These are phyloP conservation scores for Papiliotrema terrestris DNA, from an alignment of 1,284 basidiomycete species.

Conservation along the genomic window DNA sequence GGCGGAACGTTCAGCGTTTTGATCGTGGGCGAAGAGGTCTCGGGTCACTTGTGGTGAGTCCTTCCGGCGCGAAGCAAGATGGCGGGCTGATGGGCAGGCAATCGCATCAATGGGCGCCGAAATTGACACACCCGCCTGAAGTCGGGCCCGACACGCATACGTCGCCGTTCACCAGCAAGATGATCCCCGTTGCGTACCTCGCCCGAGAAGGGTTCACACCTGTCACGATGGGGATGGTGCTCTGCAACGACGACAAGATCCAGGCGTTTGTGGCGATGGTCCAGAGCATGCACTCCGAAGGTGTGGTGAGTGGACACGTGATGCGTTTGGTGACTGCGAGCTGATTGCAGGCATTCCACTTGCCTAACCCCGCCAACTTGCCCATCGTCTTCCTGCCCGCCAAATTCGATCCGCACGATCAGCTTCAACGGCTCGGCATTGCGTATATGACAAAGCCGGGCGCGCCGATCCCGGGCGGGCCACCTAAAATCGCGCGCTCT, in stretches of 20 bases:
- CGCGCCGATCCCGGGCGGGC: constrained; percentile 13
- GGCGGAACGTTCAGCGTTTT: constrained; percentile 41
- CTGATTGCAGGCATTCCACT: neutral
- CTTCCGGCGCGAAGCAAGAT: neutral
- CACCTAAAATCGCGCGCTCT: neutral
- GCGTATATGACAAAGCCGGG: constrained; percentile 45
- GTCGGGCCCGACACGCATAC: constrained; percentile 11
- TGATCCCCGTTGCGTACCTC: constrained; percentile 45
- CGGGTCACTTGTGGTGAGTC: constrained; percentile 41
- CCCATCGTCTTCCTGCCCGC: constrained; percentile 45
- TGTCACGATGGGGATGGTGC: constrained; percentile 45
- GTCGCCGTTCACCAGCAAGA: constrained; percentile 27
- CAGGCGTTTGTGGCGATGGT: constrained; percentile 40
- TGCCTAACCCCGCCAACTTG: constrained; percentile 26
- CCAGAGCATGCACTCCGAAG: constrained; percentile 42
- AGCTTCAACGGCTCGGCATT: constrained; percentile 40
- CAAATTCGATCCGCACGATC: constrained; percentile 43
- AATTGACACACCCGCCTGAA: constrained; percentile 29
- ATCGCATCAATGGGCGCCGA: constrained; percentile 34
- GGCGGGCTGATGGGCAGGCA: constrained; percentile 28
- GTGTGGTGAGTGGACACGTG: constrained; percentile 32
- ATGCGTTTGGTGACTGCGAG: neutral
- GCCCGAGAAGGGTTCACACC: constrained; percentile 43
- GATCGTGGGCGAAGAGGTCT: constrained; percentile 37
- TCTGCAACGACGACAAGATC: constrained; percentile 39